phyloP scores from a whole-genome alignment of 148 eudicot species.

The Chenopodium formosanum region DNA sequence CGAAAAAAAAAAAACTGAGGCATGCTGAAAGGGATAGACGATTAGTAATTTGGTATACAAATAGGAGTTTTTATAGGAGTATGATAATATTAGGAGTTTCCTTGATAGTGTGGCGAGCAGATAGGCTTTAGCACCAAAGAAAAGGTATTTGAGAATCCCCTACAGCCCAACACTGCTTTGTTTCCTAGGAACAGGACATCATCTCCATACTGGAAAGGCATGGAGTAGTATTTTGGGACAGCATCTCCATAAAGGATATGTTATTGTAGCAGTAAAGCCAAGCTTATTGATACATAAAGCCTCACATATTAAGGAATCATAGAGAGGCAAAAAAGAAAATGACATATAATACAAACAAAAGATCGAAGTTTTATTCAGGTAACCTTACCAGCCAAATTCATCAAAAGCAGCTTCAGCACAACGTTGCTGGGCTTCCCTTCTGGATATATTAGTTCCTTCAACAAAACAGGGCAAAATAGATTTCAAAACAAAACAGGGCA shows the following conservation, averaged over 20 bases:
- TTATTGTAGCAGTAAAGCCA: background rate
- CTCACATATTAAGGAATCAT: background rate
- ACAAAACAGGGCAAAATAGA: constrained; percentile 29
- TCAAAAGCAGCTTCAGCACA: constrained; percentile 85
- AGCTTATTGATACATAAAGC: background rate
- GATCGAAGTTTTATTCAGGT: background rate
- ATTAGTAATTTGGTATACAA: background rate
- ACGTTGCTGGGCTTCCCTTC: constrained; percentile 86
- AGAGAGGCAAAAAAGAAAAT: background rate
- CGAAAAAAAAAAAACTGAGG: background rate
- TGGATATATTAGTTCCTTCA: constrained; percentile 69
- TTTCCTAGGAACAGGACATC: background rate
- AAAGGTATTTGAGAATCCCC: too few relatives aligned
- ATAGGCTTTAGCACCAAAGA: background rate
- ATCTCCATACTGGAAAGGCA: background rate
- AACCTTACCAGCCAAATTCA: constrained; percentile 65
- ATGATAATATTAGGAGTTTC: background rate
- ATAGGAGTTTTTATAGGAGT: background rate
- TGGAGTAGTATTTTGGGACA: background rate
- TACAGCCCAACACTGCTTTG: background rate
- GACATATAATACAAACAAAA: background rate
- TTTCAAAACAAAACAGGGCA: too few relatives aligned
- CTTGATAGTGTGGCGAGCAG: background rate
- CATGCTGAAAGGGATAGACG: background rate
- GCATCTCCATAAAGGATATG: background rate